Conservation (phyloP, 2,329 filamentous ascomycete genomes). For the Stagonosporopsis rhizophila region DNA sequence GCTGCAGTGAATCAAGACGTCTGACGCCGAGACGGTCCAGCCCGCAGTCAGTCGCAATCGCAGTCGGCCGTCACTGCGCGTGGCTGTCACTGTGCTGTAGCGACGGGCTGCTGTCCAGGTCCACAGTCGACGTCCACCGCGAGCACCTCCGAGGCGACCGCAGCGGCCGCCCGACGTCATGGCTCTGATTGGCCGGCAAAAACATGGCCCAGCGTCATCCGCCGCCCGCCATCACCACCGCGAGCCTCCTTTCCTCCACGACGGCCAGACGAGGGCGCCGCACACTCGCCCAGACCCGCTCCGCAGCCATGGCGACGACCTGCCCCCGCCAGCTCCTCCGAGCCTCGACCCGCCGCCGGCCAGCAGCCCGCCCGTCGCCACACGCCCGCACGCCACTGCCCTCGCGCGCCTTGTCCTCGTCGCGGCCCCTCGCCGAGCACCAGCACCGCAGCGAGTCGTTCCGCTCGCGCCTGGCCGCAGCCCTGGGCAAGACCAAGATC, state of each 20-base stretch:
- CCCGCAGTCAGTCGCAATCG: neutral
- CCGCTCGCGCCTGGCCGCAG: constrained; percentile 62
- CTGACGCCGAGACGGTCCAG: neutral
- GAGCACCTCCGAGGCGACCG: constrained; percentile 22
- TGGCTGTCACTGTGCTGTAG: too few relatives aligned
- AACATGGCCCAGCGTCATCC: neutral
- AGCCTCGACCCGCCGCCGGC: constrained; percentile 15
- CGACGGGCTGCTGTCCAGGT: too few relatives aligned
- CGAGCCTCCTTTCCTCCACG: too few relatives aligned
- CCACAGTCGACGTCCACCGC: too few relatives aligned
- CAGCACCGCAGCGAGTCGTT: constrained; percentile 61
- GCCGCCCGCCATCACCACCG: too few relatives aligned
- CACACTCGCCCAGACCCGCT: neutral
- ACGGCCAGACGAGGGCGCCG: too few relatives aligned
- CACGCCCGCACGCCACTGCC: constrained; percentile 27
- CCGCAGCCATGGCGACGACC: constrained; percentile 33
- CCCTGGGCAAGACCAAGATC: constrained; percentile 70
- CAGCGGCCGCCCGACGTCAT: constrained; percentile 12
- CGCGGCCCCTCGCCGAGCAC: constrained; percentile 51
- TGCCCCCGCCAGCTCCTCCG: constrained; percentile 39
- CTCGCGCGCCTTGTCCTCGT: constrained; percentile 46
- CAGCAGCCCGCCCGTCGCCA: constrained; percentile 12
- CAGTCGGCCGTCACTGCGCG: neutral
- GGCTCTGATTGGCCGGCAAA: constrained; percentile 28
- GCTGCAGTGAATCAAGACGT: too few relatives aligned